A percentile compares a stretch with the other conserved stretches of the same genome.
Evolutionary conservation across 2,329 filamentous ascomycete species (phyloP).

Genomic region (Lachnum nothofagi): DNA sequence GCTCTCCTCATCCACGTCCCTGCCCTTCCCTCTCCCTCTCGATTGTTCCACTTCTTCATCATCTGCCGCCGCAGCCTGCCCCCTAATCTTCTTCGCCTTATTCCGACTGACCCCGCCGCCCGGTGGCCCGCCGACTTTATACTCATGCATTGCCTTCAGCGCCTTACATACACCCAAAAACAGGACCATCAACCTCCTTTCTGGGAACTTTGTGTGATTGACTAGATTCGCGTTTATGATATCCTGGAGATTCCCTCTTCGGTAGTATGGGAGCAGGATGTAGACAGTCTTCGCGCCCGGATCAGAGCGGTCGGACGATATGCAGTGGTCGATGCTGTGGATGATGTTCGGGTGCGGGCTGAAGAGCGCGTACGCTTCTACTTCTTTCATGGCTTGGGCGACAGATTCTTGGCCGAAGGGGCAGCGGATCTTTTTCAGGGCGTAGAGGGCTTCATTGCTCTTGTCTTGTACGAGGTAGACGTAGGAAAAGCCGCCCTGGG

Average conservation of each 20-base stretch:
- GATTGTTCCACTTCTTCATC: constrained; percentile 34
- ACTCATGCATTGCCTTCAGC: constrained; percentile 85
- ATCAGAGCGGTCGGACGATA: constrained; percentile 66
- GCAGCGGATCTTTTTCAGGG: constrained; percentile 97
- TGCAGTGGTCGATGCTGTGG: constrained; percentile 73
- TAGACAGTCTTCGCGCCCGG: constrained; percentile 86
- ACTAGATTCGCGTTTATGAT: constrained; percentile 98
- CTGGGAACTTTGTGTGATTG: constrained; percentile 86
- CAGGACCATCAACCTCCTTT: constrained; percentile 78
- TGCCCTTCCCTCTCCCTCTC: constrained; percentile 40
- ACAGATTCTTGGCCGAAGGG: constrained; percentile 97
- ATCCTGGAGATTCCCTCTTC: constrained; percentile 91
- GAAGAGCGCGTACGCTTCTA: constrained; percentile 93
- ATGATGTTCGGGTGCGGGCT: constrained; percentile 79
- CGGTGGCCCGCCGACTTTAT: constrained; percentile 60
- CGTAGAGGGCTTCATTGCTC: constrained; percentile 74
- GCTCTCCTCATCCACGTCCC: constrained; percentile 54
- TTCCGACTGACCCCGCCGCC: constrained; percentile 45
- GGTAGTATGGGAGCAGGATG: constrained; percentile 91
- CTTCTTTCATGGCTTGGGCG: constrained; percentile 89
- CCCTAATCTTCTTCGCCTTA: constrained; percentile 40
- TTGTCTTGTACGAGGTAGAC: constrained; percentile 98
- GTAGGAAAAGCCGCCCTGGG: constrained; percentile 91
- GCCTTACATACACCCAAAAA: constrained; percentile 90
- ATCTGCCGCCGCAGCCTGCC: constrained; percentile 36